Evolutionary conservation across 768 basidiomycete species (phyloP).

Genomic region (Sporobolomyces roseus): DNA sequence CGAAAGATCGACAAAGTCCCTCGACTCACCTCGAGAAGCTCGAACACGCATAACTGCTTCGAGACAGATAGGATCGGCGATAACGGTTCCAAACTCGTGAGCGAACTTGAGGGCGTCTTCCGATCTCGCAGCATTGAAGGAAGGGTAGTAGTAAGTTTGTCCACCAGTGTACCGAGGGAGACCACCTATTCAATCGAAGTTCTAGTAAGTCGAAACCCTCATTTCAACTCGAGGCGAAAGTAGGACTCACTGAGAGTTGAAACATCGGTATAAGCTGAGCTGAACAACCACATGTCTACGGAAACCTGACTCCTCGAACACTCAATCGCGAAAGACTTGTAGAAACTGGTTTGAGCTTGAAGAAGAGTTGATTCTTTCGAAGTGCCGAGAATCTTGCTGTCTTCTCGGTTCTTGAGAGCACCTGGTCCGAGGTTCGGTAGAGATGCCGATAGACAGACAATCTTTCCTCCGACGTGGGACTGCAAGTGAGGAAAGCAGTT

Average conservation of each 20-base stretch:
- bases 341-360: slow-evolving; percentile 89
- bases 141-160: slow-evolving; percentile 96
- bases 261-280: slow-evolving; percentile 87
- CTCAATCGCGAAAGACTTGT: slow-evolving; percentile 98
- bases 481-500: slow-evolving; percentile 46
- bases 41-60: slow-evolving; percentile 98
- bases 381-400: slow-evolving; percentile 91
- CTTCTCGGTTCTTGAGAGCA: slow-evolving; percentile 90
- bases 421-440: slow-evolving; percentile 85
- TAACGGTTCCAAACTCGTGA: slow-evolving; percentile 87
- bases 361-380: slow-evolving; percentile 90
- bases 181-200: no score
- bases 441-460: slow-evolving; percentile 76
- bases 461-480: slow-evolving; percentile 91
- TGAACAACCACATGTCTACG: slow-evolving; percentile 99
- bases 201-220: no score
- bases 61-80: slow-evolving; percentile 90
- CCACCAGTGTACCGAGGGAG: slow-evolving; percentile 96
- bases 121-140: slow-evolving; percentile 87
- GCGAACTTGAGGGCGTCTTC: slow-evolving; percentile 99
- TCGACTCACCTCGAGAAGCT: slow-evolving; percentile 73
- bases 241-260: slow-evolving; percentile 70
- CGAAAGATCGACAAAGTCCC: not conserved
- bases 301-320: slow-evolving; percentile 95
- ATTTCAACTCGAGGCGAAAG: not conserved